Base-by-base conservation (phyloP, 129 eudicot species). In the Escallonia herrerae region DNA sequence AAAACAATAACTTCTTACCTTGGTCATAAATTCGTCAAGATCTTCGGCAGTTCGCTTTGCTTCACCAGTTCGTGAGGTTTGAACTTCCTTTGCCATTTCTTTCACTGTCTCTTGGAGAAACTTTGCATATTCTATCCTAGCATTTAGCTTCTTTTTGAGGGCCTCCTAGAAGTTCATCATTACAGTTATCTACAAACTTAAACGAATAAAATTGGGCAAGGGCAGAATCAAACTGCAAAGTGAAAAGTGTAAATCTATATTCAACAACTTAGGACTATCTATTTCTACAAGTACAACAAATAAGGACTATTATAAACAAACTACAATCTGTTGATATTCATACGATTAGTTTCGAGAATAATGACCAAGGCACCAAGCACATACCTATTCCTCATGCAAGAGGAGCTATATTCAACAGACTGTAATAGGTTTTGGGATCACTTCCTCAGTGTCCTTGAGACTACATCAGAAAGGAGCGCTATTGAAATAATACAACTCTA, bases 31-130 rank as follows among this genome's bases (percentile, higher is more conserved):
- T 49, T 76, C 89, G 66, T 83, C 89, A 52, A 83, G 84, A 79
- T 83, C 84, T 67, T 83, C 82, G 8, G 89, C 82, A 13, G 84
- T 83, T 61, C 62, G 71, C 80, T 79, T 83, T 14, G 73, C 58
- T 63, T 79, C 84, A 42, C 89, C 89, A 79, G 82, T 83, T 13
- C 78, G 68, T 50, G 85, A 72, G 75, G 65, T 79, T 69, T 83
- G 80, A 50, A 79, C 74, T 70, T 79, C 89, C 67, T 76, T 83
- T 40, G 89, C 89, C 89, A 83, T 83, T 56, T 83, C 89, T 72
- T 80, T 77, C 65, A 80, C 89, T 2, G 89, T 83, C 8, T 83
- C 89, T 47, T 83, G 89, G 39, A 83, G 77, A 77, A 83, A 83
- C 67, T 80, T 83, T 45, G 89, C 89, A 67, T 83, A 83, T 62